phyloP scores from a whole-genome alignment of 2,329 filamentous ascomycete genomes.

The Curvularia hawaiiensis region DNA sequence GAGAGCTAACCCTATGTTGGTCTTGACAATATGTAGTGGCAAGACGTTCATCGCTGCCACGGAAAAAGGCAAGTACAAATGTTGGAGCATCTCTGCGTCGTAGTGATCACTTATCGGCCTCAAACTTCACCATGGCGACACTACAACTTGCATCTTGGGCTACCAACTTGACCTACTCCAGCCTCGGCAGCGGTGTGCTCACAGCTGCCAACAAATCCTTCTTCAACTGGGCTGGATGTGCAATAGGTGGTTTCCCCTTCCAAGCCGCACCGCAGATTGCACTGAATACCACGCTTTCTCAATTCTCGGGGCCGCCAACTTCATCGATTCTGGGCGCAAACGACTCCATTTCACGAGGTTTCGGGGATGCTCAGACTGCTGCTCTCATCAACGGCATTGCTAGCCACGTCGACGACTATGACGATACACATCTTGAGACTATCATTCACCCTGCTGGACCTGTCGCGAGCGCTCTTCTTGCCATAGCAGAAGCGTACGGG shows the following conservation, averaged over 20 bases:
- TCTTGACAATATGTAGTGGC: not conserved
- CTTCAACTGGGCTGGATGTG: slow-evolving; percentile 1
- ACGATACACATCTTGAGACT: not conserved
- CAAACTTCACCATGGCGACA: not conserved
- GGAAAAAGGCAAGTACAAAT: not conserved
- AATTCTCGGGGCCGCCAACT: not conserved
- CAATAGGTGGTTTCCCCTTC: not conserved
- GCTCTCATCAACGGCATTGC: not conserved
- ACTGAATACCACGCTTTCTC: not conserved
- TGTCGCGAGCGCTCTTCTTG: not conserved
- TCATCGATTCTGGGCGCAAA: not conserved
- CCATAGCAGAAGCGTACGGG: not conserved
- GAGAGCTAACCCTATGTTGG: not conserved
- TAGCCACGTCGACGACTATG: not conserved
- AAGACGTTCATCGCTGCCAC: not conserved
- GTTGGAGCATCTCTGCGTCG: not conserved
- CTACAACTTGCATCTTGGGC: not conserved
- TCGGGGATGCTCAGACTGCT: not conserved
- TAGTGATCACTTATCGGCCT: not conserved
- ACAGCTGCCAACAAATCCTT: not conserved
- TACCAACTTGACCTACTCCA: not conserved
- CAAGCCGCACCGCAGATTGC: not conserved
- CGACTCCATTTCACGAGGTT: not conserved
- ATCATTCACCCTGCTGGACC: not conserved
- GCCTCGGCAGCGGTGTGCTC: not conserved